Evolutionary conservation across 192 early-diverging fungal genomes (phyloP).

Genomic region (Backusella australiensis): DNA sequence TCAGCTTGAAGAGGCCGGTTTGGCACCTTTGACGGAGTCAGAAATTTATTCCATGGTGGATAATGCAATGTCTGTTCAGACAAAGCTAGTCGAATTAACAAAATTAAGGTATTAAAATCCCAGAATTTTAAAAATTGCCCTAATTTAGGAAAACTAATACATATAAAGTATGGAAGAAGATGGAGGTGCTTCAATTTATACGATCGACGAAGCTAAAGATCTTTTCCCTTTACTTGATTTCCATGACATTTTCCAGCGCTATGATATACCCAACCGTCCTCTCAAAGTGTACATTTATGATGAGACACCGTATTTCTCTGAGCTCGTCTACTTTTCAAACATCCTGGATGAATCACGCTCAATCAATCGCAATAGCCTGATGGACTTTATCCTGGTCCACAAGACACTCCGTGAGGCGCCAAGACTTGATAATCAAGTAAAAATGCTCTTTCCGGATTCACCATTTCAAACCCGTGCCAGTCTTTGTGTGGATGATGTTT

Average conservation of each 20-base stretch:
- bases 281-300: not conserved
- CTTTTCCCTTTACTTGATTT: not conserved
- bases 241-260: not conserved
- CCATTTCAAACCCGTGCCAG: slow-evolving; percentile 6
- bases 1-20: not conserved
- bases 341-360: not conserved
- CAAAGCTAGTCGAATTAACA: not conserved
- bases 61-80: slow-evolving; percentile 57
- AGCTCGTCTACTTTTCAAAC: not conserved
- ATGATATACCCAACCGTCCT: not conserved
- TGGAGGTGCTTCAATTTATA: not conserved
- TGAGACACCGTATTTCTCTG: not conserved
- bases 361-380: not conserved
- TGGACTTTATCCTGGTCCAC: not conserved
- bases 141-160: not conserved
- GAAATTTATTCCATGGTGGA: slow-evolving; percentile 33
- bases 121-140: not conserved
- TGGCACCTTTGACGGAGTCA: not conserved
- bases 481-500: slow-evolving; percentile 7
- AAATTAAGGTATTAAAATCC: not conserved
- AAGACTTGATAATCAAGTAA: not conserved
- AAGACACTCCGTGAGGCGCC: not conserved
- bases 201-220: not conserved
- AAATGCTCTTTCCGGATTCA: not conserved
- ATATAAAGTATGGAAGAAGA: not conserved